Conservation (phyloP, 2,329 filamentous ascomycete species). For the Fusarium compactum region DNA sequence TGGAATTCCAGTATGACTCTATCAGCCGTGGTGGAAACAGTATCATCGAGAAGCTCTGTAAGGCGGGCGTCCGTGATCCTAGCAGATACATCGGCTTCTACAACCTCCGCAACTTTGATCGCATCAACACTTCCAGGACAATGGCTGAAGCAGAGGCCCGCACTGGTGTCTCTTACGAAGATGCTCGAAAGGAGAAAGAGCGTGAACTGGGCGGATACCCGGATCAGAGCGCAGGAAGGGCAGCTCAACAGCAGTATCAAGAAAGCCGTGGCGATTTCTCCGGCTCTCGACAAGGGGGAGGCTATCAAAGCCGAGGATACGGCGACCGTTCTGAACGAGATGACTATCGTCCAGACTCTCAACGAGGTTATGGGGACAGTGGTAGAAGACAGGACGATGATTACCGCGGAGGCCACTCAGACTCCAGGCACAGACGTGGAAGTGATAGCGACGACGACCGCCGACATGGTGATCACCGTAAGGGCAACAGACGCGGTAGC, state of each 20-base stretch:
- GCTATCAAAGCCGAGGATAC: constrained; percentile 24
- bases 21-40: constrained; percentile 82
- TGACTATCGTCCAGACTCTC: constrained; percentile 5
- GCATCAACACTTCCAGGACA: constrained; percentile 77
- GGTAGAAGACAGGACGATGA: constrained; percentile 16
- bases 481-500: neutral
- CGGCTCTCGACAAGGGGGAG: neutral
- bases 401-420: constrained; percentile 6
- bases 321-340: constrained; percentile 11
- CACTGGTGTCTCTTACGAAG: constrained; percentile 75
- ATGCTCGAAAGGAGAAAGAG: constrained; percentile 73
- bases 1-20: constrained; percentile 87
- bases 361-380: neutral
- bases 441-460: neutral
- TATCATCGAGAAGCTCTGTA: constrained; percentile 78
- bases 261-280: constrained; percentile 24
- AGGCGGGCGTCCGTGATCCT: constrained; percentile 77
- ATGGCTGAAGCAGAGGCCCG: constrained; percentile 71
- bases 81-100: constrained; percentile 84
- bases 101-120: constrained; percentile 86
- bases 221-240: constrained; percentile 45
- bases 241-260: constrained; percentile 22
- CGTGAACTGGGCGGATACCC: constrained; percentile 64
- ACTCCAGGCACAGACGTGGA: neutral
- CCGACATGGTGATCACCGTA: neutral